These are phyloP conservation scores for Filobasidium wieringae DNA, from an alignment of 768 basidiomycete species.

Conservation along the genomic window DNA sequence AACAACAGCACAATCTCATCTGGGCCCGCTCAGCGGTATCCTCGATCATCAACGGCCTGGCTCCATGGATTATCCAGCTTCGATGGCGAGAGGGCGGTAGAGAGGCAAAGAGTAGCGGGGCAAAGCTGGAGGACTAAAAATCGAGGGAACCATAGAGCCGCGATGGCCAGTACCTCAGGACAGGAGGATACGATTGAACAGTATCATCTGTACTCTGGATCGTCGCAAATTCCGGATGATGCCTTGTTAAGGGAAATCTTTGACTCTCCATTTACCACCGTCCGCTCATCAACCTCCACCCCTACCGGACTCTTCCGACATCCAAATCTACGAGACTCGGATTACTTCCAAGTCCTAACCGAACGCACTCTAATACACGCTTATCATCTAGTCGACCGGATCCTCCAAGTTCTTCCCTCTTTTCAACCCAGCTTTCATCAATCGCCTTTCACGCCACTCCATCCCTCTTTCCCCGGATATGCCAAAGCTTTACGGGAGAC, in stretches of 20 bases:
- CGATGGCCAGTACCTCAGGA: not conserved
- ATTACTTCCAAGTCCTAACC: constrained; percentile 59
- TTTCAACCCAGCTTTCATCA: constrained; percentile 13
- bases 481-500: constrained; percentile 62
- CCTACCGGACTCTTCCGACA: constrained; percentile 78
- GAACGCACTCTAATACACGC: constrained; percentile 70
- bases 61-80: not conserved
- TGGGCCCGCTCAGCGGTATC: not conserved
- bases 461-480: constrained; percentile 40
- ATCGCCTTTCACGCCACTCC: constrained; percentile 7
- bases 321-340: constrained; percentile 55
- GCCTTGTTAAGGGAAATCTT: not conserved
- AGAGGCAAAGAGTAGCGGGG: not conserved
- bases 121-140: not conserved
- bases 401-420: constrained; percentile 49
- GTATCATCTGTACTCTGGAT: not conserved
- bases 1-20: too few species aligned
- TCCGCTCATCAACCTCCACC: constrained; percentile 9
- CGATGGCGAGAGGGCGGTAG: not conserved
- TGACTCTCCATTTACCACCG: not conserved
- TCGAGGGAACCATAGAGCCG: not conserved
- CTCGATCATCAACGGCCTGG: not conserved
- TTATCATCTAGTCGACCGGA: constrained; percentile 68
- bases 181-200: not conserved
- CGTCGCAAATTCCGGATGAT: not conserved